A percentile compares a stretch with the other conserved stretches of the same genome.
Evolutionary conservation across 2,329 filamentous ascomycete species (phyloP).

Genomic region (Exophiala mesophila): DNA sequence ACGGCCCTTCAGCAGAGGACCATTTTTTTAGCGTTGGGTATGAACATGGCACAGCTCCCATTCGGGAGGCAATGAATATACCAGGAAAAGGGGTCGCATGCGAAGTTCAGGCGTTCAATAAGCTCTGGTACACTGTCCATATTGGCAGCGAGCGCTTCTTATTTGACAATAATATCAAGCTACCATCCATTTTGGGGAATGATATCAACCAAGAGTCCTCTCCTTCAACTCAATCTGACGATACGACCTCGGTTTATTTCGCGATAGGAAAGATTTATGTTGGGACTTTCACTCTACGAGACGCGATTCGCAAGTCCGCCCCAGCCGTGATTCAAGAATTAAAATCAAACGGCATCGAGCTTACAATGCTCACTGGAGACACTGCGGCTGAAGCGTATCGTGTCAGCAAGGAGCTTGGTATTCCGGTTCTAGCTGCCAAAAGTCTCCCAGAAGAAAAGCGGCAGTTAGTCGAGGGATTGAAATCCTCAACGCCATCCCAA

Average conservation of each 20-base stretch:
- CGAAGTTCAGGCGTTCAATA: conserved; percentile 7
- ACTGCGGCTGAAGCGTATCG: conserved; percentile 44
- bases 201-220: conserved; percentile 39
- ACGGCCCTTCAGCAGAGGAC: background rate
- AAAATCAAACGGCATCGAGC: conserved; percentile 3
- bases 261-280: conserved; percentile 42
- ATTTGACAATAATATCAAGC: conserved; percentile 5
- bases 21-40: background rate
- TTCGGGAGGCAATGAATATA: conserved; percentile 7
- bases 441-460: conserved; percentile 15
- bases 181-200: background rate
- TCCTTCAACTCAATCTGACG: background rate
- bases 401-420: conserved; percentile 41
- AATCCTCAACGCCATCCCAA: background rate
- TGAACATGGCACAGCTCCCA: conserved; percentile 5
- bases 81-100: conserved; percentile 12
- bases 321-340: conserved; percentile 40
- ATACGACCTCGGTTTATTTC: conserved; percentile 48
- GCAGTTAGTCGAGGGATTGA: conserved; percentile 6
- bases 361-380: conserved; percentile 53
- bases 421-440: conserved; percentile 28
- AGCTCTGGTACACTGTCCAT: conserved; percentile 11
- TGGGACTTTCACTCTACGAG: conserved; percentile 49
- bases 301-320: conserved; percentile 47
- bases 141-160: conserved; percentile 13